These are phyloP conservation scores for Halophytophthora polymorphica DNA, from an alignment of 352 stramenopile genomes.

Conservation along the genomic window DNA sequence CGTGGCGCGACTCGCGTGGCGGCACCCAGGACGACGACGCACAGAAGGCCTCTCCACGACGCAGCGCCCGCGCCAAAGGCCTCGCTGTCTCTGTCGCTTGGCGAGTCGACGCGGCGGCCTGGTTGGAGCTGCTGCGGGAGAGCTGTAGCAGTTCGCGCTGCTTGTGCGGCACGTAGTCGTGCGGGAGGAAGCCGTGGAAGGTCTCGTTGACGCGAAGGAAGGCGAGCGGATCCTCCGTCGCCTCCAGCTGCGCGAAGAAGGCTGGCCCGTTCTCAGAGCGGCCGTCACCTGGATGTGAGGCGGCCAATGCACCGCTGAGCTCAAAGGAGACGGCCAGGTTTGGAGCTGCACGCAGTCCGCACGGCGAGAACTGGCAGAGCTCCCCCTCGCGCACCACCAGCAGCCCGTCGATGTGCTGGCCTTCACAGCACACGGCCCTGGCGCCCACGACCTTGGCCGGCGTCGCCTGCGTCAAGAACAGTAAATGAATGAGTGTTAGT, in stretches of 20 bases:
- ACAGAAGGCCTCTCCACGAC: constrained; percentile 46
- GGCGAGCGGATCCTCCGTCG: constrained; percentile 35
- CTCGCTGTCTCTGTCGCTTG: not conserved
- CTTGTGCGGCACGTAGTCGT: constrained; percentile 29
- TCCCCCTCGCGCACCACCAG: constrained; percentile 49
- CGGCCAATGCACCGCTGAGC: constrained; percentile 39
- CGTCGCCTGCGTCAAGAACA: constrained; percentile 19
- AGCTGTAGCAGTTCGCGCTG: constrained; percentile 14
- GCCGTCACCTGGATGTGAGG: constrained; percentile 17
- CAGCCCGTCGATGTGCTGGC: constrained; percentile 50
- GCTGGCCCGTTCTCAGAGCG: constrained; percentile 19
- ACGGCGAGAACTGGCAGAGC: constrained; percentile 46
- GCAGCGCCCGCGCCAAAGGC: constrained; percentile 22
- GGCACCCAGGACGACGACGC: constrained; percentile 57
- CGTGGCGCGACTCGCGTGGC: constrained; percentile 23
- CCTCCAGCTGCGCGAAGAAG: constrained; percentile 64
- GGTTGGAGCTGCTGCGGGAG: constrained; percentile 7
- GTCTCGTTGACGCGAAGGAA: constrained; percentile 43
- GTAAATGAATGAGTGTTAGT: not conserved
- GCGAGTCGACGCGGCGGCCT: constrained; percentile 1
- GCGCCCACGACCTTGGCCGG: constrained; percentile 45
- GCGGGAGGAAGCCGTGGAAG: constrained; percentile 53
- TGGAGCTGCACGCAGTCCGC: constrained; percentile 30
- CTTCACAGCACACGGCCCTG: constrained; percentile 52
- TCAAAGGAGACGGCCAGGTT: constrained; percentile 49